Conservation (phyloP, 2,329 filamentous ascomycete species). For the Berkeleyomyces basicola region DNA sequence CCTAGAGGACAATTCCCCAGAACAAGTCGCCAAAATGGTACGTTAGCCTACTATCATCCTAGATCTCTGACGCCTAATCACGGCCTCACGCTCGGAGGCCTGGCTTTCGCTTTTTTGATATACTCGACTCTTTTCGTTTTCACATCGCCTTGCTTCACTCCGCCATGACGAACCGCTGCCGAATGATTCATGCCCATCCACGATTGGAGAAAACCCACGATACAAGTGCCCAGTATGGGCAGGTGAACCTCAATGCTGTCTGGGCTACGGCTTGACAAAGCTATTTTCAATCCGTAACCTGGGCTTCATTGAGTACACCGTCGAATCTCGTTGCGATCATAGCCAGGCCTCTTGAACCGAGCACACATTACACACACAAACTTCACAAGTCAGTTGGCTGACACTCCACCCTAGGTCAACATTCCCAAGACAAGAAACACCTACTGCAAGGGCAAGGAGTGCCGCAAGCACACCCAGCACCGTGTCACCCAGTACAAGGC, state of each 20-base stretch:
- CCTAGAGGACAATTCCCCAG: constrained; percentile 27
- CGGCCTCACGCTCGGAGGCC: not conserved
- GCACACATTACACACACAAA: constrained; percentile 18
- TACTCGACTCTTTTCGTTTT: not conserved
- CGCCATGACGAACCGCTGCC: constrained; percentile 1
- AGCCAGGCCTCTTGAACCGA: constrained; percentile 10
- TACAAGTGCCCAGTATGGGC: too few species aligned
- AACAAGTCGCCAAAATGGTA: constrained; percentile 33
- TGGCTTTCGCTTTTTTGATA: not conserved
- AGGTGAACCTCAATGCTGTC: too few species aligned
- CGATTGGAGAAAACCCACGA: too few species aligned
- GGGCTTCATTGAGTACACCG: constrained; percentile 3
- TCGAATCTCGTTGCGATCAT: not conserved
- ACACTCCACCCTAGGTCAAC: constrained; percentile 54
- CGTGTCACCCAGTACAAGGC: constrained; percentile 96
- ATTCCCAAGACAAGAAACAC: constrained; percentile 95
- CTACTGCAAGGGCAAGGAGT: constrained; percentile 94
- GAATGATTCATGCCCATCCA: not conserved
- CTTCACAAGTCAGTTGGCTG: constrained; percentile 21
- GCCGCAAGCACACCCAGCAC: constrained; percentile 81
- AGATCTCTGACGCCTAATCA: not conserved
- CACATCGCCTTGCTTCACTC: not conserved
- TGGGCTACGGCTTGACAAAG: too few species aligned
- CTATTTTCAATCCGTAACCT: too few species aligned
- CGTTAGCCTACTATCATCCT: constrained; percentile 18